Evolutionary conservation across 139 green algal species (phyloP).

Genomic region (Microglena sp.): DNA sequence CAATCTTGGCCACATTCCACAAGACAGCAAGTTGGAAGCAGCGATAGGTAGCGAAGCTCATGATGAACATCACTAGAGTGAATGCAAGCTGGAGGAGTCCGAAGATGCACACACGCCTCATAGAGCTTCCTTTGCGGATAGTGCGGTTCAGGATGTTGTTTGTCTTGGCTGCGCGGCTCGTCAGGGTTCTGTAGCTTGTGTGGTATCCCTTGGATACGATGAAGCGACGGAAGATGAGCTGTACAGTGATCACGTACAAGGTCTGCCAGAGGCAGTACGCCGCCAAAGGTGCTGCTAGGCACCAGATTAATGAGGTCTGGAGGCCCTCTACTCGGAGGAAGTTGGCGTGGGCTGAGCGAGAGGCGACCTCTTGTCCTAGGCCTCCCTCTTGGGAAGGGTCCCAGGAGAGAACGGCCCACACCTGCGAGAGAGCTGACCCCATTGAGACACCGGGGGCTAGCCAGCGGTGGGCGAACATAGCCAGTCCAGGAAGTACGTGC

Average conservation of each 20-base stretch:
- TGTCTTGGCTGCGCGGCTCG: slow-evolving; percentile 34
- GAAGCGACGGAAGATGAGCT: slow-evolving; percentile 27
- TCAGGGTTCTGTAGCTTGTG: slow-evolving; percentile 45
- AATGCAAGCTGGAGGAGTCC: slow-evolving; percentile 3
- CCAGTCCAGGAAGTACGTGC: too few relatives aligned
- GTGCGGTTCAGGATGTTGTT: slow-evolving; percentile 51
- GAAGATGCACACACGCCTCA: background rate
- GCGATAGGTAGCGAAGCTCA: background rate
- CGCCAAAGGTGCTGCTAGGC: slow-evolving; percentile 28
- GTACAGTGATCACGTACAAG: slow-evolving; percentile 48
- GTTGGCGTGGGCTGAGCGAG: too few relatives aligned
- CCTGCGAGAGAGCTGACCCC: too few relatives aligned
- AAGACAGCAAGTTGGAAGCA: background rate
- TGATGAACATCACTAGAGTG: background rate
- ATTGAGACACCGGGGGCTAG: too few relatives aligned
- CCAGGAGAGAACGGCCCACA: too few relatives aligned
- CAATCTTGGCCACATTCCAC: slow-evolving; percentile 1
- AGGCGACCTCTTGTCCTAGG: too few relatives aligned
- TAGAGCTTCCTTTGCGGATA: slow-evolving; percentile 31
- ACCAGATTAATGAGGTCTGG: slow-evolving; percentile 35
- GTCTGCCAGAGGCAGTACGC: slow-evolving; percentile 54
- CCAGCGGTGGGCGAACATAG: too few relatives aligned
- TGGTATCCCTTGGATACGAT: slow-evolving; percentile 35
- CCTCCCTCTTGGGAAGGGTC: too few relatives aligned
- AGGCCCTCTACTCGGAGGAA: too few relatives aligned